Evolutionary conservation across 306 rosid species (phyloP).

Genomic region (Quercus gilva): DNA sequence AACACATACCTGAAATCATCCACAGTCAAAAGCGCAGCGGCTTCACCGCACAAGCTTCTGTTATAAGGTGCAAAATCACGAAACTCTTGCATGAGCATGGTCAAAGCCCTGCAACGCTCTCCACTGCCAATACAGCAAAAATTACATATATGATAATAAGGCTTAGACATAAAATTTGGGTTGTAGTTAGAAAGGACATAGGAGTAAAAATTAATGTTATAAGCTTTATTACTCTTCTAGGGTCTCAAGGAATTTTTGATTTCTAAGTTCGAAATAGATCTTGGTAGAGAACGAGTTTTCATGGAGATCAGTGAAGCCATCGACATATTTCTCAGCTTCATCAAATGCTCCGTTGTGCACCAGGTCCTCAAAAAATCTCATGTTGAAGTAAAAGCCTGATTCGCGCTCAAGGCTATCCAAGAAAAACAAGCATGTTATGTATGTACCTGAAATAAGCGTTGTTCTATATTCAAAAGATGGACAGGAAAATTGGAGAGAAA

Average conservation of each 20-base stretch:
- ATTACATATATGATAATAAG: too few relatives aligned
- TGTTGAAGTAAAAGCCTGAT: not conserved
- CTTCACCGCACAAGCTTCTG: too few relatives aligned
- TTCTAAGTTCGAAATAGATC: constrained; percentile 11
- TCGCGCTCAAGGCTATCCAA: constrained; percentile 15
- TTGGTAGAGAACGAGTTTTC: constrained; percentile 18
- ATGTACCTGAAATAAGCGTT: too few relatives aligned
- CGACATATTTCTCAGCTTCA: constrained; percentile 11
- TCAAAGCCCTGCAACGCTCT: too few relatives aligned
- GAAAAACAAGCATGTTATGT: not conserved
- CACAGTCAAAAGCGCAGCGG: too few relatives aligned
- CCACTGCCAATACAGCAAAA: too few relatives aligned
- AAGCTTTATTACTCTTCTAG: constrained; percentile 11
- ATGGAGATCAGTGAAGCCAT: constrained; percentile 11
- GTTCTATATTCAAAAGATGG: not conserved
- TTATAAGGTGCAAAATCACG: too few relatives aligned
- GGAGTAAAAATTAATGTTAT: too few relatives aligned
- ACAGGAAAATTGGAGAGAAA: not conserved
- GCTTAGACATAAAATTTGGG: too few relatives aligned
- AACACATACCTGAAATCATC: too few relatives aligned
- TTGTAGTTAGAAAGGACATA: too few relatives aligned
- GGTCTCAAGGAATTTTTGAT: constrained; percentile 18
- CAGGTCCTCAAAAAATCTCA: constrained; percentile 1
- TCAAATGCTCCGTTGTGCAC: constrained; percentile 10
- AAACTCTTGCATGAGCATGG: too few relatives aligned